Evolutionary conservation across 805 yeast genomes (phyloP).

Genomic region (Saccharomyces eubayanus): DNA sequence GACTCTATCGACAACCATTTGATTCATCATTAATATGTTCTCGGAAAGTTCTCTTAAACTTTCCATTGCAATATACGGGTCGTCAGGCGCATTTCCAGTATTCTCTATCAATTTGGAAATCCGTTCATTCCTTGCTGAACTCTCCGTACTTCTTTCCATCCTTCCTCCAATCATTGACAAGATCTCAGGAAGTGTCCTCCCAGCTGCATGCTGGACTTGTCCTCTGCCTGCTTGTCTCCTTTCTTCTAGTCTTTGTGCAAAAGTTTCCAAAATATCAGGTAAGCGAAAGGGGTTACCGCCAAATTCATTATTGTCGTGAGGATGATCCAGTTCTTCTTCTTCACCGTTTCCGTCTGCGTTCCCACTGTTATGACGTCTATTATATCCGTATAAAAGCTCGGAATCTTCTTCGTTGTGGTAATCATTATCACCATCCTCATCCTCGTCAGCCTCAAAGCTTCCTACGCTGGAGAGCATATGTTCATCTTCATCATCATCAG

Average conservation of each 20-base stretch:
- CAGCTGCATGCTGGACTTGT: neutral
- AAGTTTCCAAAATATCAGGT: slow-evolving; percentile 22
- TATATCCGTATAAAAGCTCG: slow-evolving; percentile 5
- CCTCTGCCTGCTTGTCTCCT: neutral
- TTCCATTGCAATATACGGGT: slow-evolving; percentile 55
- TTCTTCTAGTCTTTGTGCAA: slow-evolving; percentile 12
- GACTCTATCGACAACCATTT: slow-evolving; percentile 49
- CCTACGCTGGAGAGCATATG: neutral
- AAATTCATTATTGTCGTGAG: slow-evolving; percentile 4
- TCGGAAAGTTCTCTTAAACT: slow-evolving; percentile 59
- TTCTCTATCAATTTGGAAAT: slow-evolving; percentile 23
- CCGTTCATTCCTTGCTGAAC: slow-evolving; percentile 11
- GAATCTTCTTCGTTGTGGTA: slow-evolving; percentile 18
- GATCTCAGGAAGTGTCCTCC: slow-evolving; percentile 33
- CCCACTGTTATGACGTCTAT: slow-evolving; percentile 21
- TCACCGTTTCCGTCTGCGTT: slow-evolving; percentile 16
- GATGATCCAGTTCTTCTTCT: slow-evolving; percentile 11
- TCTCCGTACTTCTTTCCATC: slow-evolving; percentile 8
- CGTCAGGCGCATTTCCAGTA: slow-evolving; percentile 33
- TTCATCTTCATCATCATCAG: slow-evolving; percentile 1
- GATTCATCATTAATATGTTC: slow-evolving; percentile 59
- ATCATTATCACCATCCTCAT: slow-evolving; percentile 20
- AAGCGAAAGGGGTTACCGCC: slow-evolving; percentile 16
- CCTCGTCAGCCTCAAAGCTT: slow-evolving; percentile 15
- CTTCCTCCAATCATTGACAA: slow-evolving; percentile 28